Conservation (phyloP, 148 eudicot species). For the Rhododendron ovatum region DNA sequence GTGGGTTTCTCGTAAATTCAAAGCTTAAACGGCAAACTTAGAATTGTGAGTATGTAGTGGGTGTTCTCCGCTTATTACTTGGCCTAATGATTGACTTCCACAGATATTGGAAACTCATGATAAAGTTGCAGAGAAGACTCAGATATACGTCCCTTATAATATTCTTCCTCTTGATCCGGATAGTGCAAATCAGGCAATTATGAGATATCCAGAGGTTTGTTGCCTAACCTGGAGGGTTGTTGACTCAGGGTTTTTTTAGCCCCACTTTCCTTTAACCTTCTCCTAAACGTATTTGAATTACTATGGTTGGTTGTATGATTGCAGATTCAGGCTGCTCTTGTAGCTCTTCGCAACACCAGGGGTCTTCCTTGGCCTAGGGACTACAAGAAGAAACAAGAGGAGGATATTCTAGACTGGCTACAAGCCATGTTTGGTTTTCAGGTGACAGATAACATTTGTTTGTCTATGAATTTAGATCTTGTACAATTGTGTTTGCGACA, state of each 20-base stretch:
- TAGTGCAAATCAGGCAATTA: constrained; percentile 96
- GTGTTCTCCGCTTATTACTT: background rate
- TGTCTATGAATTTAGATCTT: background rate
- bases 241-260: background rate
- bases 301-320: constrained; percentile 1
- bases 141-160: constrained; percentile 83
- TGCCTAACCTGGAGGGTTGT: background rate
- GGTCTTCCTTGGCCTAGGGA: constrained; percentile 99
- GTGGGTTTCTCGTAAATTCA: constrained; percentile 6
- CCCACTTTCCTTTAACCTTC: background rate
- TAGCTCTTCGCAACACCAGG: constrained; percentile 90
- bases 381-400: constrained; percentile 91
- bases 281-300: constrained; percentile 3
- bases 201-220: constrained; percentile 93
- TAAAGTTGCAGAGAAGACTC: constrained; percentile 94
- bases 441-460: constrained; percentile 28
- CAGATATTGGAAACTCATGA: constrained; percentile 96
- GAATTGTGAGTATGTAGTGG: background rate
- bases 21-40: background rate
- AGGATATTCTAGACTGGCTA: constrained; percentile 97
- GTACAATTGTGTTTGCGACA: background rate
- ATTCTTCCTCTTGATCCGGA: constrained; percentile 99
- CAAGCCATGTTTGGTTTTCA: constrained; percentile 98
- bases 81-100: background rate
- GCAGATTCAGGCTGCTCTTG: constrained; percentile 93